Evolutionary conservation across 768 basidiomycete genomes (phyloP), one percentile per base, ranked within the genome.

Genomic region (Lyophyllum shimeji): DNA sequence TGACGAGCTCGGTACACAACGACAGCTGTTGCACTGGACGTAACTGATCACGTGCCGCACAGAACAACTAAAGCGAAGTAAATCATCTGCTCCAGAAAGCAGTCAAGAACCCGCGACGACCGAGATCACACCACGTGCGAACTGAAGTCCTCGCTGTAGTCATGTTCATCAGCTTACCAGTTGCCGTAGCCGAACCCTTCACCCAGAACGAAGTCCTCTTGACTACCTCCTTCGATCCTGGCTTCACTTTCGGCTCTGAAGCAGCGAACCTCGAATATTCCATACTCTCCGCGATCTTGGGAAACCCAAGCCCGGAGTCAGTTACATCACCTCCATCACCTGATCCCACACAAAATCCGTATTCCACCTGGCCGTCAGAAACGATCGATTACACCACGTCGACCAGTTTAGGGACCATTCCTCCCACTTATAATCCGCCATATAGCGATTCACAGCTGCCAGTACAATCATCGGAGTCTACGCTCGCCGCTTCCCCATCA

Each of bases 191-290:
- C 45, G 84, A 85, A 50, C 69, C 81, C 0, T 82, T 82, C 66
- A 63, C 79, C 33, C 76, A 81, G 52, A 71, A 72, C 52, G 87
- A 91, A 57, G 75, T 83, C 7, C 74, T 92, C 58, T 83, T 87
- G 67, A 77, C 81, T 58, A 69, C 80, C 15, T 61, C 82, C 13
- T 87, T 88, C 65, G 83, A 88, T 67, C 76, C 87, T 48, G 76
- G 76, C 63, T 81, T 79, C 69, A 64, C 83, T 12, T 94, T 95
- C 70, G 90, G 87, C 49, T 93, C 92, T 44, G 91, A 95, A 69
- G 93, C 91, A 8, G 94, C 93, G 21, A 95, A 95, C 68, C 78
- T 93, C 58, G 96, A 98, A 68, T 98, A 97, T 71, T 93, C 93
- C 46, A 96, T 97, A 62, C 83, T 98, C 6, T 93, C 91, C 46